Evolutionary conservation across 1,284 basidiomycete genomes (phyloP).

Genomic region (Ustilago esculenta): DNA sequence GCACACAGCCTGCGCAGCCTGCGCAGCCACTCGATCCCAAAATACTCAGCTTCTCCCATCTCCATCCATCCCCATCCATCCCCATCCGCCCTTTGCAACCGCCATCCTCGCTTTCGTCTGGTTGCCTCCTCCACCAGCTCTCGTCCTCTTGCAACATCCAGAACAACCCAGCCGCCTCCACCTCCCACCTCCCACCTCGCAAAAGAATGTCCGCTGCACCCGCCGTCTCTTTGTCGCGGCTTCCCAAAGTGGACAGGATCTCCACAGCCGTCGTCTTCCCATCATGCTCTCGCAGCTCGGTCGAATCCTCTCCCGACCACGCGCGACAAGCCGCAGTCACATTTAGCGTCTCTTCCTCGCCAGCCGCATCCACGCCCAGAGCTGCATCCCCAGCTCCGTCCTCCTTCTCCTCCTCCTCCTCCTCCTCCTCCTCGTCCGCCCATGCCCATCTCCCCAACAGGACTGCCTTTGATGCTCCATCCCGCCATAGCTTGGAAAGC

Average conservation of each 20-base stretch:
- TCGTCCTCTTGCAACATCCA: too few species aligned
- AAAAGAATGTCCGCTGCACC: constrained; percentile 5
- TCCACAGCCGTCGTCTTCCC: constrained; percentile 17
- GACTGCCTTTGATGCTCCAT: constrained; percentile 3
- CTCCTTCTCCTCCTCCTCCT: background rate
- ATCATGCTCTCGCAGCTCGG: constrained; percentile 16
- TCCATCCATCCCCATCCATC: too few species aligned
- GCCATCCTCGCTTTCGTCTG: background rate
- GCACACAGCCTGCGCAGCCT: too few species aligned
- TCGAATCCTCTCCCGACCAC: constrained; percentile 9
- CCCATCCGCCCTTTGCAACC: background rate
- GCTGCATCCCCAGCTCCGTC: constrained; percentile 27
- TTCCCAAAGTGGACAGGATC: constrained; percentile 20
- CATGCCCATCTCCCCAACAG: constrained; percentile 10
- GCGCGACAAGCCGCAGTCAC: background rate
- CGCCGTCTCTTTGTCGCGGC: constrained; percentile 4
- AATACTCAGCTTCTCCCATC: too few species aligned
- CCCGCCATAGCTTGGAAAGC: constrained; percentile 13
- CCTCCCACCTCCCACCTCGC: too few species aligned
- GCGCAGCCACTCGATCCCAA: too few species aligned
- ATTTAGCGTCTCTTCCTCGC: constrained; percentile 24
- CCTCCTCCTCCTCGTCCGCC: too few species aligned
- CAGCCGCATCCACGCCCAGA: constrained; percentile 30
- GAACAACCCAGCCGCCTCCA: too few species aligned
- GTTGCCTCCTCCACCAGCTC: too few species aligned